These are phyloP conservation scores for Syncephalis fuscata DNA, from an alignment of 371 early-diverging fungal species.

Conservation along the genomic window DNA sequence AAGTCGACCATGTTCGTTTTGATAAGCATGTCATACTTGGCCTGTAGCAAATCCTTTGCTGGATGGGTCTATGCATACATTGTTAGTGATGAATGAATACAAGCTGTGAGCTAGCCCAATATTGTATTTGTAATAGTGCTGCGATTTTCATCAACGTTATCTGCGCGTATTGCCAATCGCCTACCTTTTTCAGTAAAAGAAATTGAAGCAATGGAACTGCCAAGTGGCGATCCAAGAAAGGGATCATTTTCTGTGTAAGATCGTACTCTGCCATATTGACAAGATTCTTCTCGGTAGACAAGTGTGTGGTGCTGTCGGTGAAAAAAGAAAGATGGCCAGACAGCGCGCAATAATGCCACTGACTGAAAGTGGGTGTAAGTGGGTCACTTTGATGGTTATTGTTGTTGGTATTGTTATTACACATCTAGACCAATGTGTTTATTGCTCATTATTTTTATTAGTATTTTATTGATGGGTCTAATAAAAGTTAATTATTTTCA, in stretches of 20 bases:
- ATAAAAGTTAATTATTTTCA: no score
- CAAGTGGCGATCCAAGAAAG: constrained; percentile 83
- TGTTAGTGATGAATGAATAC: neutral
- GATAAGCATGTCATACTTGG: constrained; percentile 72
- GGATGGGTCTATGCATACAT: constrained; percentile 41
- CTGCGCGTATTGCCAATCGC: neutral
- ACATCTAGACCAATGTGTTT: no score
- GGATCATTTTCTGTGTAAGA: constrained; percentile 67
- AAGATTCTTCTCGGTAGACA: no score
- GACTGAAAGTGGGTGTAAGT: no score
- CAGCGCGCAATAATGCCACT: no score
- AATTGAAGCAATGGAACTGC: constrained; percentile 79
- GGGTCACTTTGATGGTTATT: no score
- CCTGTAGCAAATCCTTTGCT: constrained; percentile 50
- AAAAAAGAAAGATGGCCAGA: no score
- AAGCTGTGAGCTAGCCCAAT: neutral
- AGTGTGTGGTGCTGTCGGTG: no score
- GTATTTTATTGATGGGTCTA: no score
- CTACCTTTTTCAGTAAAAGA: constrained; percentile 50
- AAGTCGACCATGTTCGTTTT: constrained; percentile 89
- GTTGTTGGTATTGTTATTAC: no score
- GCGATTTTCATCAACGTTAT: neutral
- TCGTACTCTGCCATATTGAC: constrained; percentile 56
- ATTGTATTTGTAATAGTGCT: no score
- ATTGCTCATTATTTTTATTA: no score